Evolutionary conservation across 208 protist species (phyloP), one percentile per base, ranked within the genome.

Genomic region (Trichomonas gallinae): DNA sequence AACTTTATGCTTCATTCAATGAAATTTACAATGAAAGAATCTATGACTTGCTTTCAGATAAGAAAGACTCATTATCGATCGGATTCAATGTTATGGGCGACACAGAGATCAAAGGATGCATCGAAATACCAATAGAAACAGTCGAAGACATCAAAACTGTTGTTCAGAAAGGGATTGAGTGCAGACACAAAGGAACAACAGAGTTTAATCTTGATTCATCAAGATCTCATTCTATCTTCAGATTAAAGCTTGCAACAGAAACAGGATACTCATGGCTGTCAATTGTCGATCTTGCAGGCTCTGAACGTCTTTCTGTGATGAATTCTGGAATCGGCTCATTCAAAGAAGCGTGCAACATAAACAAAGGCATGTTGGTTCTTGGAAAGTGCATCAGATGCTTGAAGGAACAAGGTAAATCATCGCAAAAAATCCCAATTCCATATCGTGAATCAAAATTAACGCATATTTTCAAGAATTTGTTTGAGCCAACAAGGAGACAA

Each of bases 1-100:
- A 89, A 48, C 40, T 89, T 17, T 46, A 31, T 46, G 34, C 83
- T 9, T 89, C 83, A 46, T 89, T 46, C 23, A 48, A 44, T 21
- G 83, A 89, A 89, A 89, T 89, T 21, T 89, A 89, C 42, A 89
- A 89, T 48, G 83, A 89, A 31, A 89, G 40, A 46, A 89, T 89
- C 9, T 89, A 89, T 89, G 83, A 89, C 48, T 40, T 89, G 0
- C 40, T 89, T 23, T 31, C 13, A n/a, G 36, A 31, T n/a, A 46
- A 44, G 3, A 44, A 46, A 89, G 34, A 44, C 23, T 46, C 83
- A 46, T 31, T 89, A 45, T 44, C 23, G 48, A n/a, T 89, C 23
- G 40, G 34, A 10, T 44, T 46, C 8, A 46, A 89, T 89, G 17
- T 31, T 21, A n/a, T 44, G 23, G 83, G 83, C 9, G 83, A 89